Conservation (phyloP, 73 alveolate genomes). For the Uronychia binucleata region DNA sequence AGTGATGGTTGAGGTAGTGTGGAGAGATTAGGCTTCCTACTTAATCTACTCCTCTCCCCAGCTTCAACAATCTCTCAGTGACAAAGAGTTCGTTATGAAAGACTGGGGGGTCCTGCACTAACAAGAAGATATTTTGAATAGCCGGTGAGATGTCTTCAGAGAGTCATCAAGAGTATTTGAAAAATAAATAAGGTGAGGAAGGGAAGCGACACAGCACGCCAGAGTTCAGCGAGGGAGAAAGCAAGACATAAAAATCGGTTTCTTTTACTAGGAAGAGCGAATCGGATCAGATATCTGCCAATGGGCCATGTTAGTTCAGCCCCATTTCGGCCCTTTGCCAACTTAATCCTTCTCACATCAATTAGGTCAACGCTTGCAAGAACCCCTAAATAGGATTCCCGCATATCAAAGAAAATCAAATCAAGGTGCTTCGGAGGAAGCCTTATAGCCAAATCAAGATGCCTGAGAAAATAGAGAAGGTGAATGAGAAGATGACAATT, state of each 20-base stretch:
- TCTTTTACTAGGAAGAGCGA: neutral
- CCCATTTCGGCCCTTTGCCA: neutral
- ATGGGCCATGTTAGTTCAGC: neutral
- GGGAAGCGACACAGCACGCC: neutral
- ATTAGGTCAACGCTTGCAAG: neutral
- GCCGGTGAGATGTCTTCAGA: too few relatives aligned
- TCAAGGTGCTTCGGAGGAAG: neutral
- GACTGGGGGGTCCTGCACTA: too few relatives aligned
- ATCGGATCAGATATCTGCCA: neutral
- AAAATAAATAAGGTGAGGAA: too few relatives aligned
- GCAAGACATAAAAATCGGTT: neutral
- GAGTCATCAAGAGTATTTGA: too few relatives aligned
- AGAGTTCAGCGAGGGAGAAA: neutral
- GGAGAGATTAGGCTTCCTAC: too few relatives aligned
- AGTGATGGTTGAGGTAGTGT: too few relatives aligned
- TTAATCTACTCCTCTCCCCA: too few relatives aligned
- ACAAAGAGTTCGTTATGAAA: too few relatives aligned
- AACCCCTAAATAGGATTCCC: neutral
- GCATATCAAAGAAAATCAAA: neutral
- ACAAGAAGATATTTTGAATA: too few relatives aligned
- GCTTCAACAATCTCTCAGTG: too few relatives aligned
- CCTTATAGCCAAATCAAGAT: neutral
- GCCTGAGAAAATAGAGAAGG: neutral
- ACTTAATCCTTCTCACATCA: neutral
- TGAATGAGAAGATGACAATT: neutral